Conservation (phyloP, 805 yeast genomes). For the Ogataea henricii region DNA sequence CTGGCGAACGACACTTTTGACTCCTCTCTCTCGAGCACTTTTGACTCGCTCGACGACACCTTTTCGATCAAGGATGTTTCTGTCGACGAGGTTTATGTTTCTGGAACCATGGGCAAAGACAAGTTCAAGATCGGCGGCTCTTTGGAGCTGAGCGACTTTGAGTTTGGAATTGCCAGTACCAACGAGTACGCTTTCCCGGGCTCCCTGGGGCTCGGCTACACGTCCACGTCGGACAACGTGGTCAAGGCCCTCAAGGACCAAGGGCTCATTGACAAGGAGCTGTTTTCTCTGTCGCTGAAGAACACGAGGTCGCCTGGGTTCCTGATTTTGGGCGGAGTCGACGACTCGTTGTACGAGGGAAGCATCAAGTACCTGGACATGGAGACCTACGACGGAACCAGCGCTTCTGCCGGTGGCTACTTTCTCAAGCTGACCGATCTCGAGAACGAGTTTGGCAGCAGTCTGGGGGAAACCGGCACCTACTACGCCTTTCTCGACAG, state of each 20-base stretch:
- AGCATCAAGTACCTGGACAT: constrained; percentile 22
- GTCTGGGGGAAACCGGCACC: constrained; percentile 10
- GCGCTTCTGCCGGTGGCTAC: constrained; percentile 19
- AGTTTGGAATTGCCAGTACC: constrained; percentile 27
- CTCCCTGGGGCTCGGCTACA: constrained; percentile 26
- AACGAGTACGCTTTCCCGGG: constrained; percentile 17
- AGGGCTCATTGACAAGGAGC: constrained; percentile 30
- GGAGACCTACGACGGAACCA: constrained; percentile 9
- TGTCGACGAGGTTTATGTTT: constrained; percentile 13
- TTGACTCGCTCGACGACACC: constrained; percentile 6
- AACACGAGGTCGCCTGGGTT: constrained; percentile 28
- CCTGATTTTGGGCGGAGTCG: constrained; percentile 36
- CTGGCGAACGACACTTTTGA: constrained; percentile 20
- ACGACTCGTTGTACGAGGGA: constrained; percentile 31
- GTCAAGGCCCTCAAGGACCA: constrained; percentile 27
- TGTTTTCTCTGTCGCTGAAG: constrained; percentile 34
- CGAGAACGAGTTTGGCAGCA: constrained; percentile 14
- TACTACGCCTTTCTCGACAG: constrained; percentile 51
- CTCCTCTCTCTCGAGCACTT: constrained; percentile 15
- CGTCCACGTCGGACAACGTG: constrained; percentile 21
- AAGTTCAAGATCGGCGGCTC: constrained; percentile 14
- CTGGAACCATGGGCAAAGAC: constrained; percentile 26
- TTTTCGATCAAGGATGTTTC: constrained; percentile 17
- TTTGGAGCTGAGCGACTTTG: constrained; percentile 13
- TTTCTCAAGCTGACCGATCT: constrained; percentile 19